These are phyloP conservation scores for Backusella tuberculispora DNA, from an alignment of 192 early-diverging fungal species.

Conservation along the genomic window DNA sequence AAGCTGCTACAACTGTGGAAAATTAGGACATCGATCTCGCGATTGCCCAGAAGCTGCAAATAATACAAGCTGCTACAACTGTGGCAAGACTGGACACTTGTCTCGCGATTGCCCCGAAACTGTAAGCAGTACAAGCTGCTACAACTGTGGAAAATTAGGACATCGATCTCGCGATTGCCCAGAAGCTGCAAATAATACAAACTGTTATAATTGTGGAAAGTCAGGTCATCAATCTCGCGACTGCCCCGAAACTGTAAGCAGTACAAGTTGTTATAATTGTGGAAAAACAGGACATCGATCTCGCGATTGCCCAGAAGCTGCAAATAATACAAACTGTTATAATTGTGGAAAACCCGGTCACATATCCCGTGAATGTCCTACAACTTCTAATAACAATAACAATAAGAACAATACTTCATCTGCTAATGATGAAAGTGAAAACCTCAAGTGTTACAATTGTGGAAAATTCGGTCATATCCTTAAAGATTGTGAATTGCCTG, in stretches of 20 bases:
- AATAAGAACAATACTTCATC: background rate
- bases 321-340: constrained; percentile 31
- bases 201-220: constrained; percentile 42
- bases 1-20: constrained; percentile 41
- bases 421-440: background rate
- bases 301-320: constrained; percentile 31
- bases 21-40: constrained; percentile 31
- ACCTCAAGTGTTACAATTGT: constrained; percentile 43
- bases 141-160: constrained; percentile 35
- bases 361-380: constrained; percentile 35
- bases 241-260: constrained; percentile 7
- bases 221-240: constrained; percentile 36
- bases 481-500: constrained; percentile 30
- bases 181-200: constrained; percentile 25
- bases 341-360: constrained; percentile 35
- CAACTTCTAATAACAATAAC: background rate
- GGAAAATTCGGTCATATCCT: constrained; percentile 38
- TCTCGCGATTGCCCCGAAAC: constrained; percentile 54
- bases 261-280: constrained; percentile 31
- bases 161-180: constrained; percentile 39
- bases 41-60: constrained; percentile 22
- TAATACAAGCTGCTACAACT: constrained; percentile 38
- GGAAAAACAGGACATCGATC: constrained; percentile 35
- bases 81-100: background rate
- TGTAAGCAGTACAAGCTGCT: constrained; percentile 27